Conservation (phyloP, 306 rosid species). For the Carpinus fangiana region DNA sequence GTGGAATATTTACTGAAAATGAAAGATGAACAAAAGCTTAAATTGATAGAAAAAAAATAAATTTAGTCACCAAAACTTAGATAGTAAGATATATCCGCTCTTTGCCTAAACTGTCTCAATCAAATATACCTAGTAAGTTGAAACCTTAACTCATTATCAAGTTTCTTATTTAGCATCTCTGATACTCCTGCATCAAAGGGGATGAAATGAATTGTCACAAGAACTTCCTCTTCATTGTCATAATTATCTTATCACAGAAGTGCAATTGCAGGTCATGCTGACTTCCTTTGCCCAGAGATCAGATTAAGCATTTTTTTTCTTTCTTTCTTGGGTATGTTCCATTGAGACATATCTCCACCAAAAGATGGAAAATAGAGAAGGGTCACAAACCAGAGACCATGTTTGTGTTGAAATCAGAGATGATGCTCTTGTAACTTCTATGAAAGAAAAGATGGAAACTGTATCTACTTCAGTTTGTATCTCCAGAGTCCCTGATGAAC, state of each 20-base stretch:
- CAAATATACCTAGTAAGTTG: not conserved
- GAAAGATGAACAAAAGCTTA: no score
- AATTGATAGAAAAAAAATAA: no score
- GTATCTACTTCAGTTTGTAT: constrained; percentile 36
- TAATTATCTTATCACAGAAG: not conserved
- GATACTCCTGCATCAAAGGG: not conserved
- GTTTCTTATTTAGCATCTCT: not conserved
- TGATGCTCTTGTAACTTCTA: constrained; percentile 37
- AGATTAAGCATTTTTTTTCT: not conserved
- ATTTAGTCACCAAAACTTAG: not conserved
- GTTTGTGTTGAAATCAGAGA: constrained; percentile 20
- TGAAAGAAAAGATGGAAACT: constrained; percentile 47
- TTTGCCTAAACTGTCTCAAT: not conserved
- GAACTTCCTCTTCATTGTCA: not conserved
- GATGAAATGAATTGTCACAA: not conserved
- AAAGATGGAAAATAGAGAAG: constrained; percentile 30
- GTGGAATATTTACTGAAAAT: no score
- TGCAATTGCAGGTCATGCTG: not conserved
- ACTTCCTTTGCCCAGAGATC: not conserved
- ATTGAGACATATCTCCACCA: not conserved
- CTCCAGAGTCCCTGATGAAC: constrained; percentile 40
- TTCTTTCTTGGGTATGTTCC: not conserved
- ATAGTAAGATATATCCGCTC: not conserved
- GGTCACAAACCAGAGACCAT: constrained; percentile 5
- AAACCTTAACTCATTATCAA: not conserved